phyloP scores from a whole-genome alignment of 495 filamentous ascomycete genomes.

The Sporormia fimetaria region DNA sequence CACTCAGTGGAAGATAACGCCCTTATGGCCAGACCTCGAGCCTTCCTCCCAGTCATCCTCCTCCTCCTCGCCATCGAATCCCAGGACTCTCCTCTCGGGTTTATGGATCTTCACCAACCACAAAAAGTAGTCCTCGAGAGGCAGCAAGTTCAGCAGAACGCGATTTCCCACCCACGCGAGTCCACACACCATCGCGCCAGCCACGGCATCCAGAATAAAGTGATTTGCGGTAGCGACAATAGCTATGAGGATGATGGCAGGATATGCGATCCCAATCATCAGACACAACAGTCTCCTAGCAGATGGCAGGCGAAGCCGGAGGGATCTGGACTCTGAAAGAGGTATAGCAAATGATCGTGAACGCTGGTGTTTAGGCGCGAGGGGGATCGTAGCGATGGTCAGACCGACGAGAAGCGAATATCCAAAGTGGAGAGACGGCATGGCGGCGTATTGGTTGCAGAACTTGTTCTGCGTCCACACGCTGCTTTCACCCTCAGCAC shows the following conservation, averaged over 20 bases:
- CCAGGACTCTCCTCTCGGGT: slow-evolving; percentile 32
- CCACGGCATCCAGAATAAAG: slow-evolving; percentile 55
- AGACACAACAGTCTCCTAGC: slow-evolving; percentile 40
- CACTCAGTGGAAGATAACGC: background rate
- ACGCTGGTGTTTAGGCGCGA: slow-evolving; percentile 27
- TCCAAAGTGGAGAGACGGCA: slow-evolving; percentile 72
- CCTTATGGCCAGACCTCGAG: background rate
- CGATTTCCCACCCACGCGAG: slow-evolving; percentile 49
- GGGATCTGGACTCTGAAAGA: background rate
- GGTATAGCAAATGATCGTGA: slow-evolving; percentile 4
- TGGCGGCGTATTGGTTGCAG: slow-evolving; percentile 61
- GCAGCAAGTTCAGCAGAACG: slow-evolving; percentile 47
- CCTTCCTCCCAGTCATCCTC: slow-evolving; percentile 6
- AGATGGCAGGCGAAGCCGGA: slow-evolving; percentile 29
- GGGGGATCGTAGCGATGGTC: slow-evolving; percentile 48
- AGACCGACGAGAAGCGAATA: slow-evolving; percentile 66
- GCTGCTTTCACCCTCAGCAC: slow-evolving; percentile 46
- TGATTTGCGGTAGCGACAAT: slow-evolving; percentile 68
- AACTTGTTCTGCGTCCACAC: slow-evolving; percentile 67
- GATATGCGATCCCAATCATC: slow-evolving; percentile 50
- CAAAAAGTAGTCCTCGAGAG: slow-evolving; percentile 54
- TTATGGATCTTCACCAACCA: slow-evolving; percentile 53
- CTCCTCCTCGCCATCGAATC: slow-evolving; percentile 9
- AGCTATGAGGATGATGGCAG: slow-evolving; percentile 50
- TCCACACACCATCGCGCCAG: slow-evolving; percentile 47